phyloP scores from a whole-genome alignment of 768 basidiomycete genomes.

The Pluteus cervinus region DNA sequence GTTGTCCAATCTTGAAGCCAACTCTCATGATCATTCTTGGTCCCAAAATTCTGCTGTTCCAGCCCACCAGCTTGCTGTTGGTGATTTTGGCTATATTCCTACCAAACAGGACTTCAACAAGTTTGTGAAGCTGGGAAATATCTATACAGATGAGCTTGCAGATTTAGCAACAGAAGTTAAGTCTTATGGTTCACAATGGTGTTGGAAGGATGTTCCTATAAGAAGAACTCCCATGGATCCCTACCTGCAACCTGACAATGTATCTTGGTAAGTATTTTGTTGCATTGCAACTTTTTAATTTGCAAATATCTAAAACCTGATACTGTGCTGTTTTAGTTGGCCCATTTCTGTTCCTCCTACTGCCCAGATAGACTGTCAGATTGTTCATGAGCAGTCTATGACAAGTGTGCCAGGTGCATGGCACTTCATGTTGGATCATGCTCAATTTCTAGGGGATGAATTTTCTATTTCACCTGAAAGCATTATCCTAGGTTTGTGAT shows the following conservation, averaged over 20 bases:
- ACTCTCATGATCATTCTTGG: constrained; percentile 34
- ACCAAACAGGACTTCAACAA: constrained; percentile 25
- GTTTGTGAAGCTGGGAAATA: constrained; percentile 34
- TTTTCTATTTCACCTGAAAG: constrained; percentile 33
- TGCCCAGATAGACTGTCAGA: constrained; percentile 29
- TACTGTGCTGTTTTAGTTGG: constrained; percentile 27
- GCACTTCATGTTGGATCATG: constrained; percentile 28
- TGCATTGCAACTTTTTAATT: too few species aligned
- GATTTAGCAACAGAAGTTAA: constrained; percentile 15
- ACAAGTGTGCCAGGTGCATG: constrained; percentile 28
- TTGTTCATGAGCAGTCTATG: constrained; percentile 24
- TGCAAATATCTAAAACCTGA: not conserved
- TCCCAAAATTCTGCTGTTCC: constrained; percentile 29
- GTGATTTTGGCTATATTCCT: constrained; percentile 41
- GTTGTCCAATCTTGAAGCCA: constrained; percentile 26
- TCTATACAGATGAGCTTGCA: constrained; percentile 23
- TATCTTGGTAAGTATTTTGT: constrained; percentile 25
- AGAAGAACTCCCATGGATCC: constrained; percentile 24
- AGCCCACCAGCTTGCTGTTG: constrained; percentile 31
- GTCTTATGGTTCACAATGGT: constrained; percentile 27
- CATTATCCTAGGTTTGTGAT: constrained; percentile 32
- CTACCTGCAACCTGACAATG: constrained; percentile 24
- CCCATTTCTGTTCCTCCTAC: constrained; percentile 32
- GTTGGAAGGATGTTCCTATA: constrained; percentile 28
- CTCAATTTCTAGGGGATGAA: constrained; percentile 21